Percentiles rank a stretch among this genome's conserved stretches.
Conservation (phyloP, 2,329 filamentous ascomycete species). For the Sodiomyces alkalinus region DNA sequence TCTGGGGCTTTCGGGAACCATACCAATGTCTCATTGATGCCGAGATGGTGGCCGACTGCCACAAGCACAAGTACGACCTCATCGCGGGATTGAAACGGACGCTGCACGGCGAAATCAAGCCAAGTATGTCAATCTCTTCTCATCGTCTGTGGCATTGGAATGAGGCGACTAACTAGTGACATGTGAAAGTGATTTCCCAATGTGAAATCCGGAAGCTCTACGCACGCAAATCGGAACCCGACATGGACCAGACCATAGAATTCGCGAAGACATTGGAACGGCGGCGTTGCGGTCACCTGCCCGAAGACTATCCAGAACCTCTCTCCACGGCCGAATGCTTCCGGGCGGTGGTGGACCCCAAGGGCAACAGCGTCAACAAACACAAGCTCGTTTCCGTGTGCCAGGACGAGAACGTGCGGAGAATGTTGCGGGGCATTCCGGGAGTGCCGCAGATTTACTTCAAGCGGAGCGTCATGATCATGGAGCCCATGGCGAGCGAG, state of each 20-base stretch:
- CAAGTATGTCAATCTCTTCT: constrained; percentile 39
- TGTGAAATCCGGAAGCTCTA: constrained; percentile 72
- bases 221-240: constrained; percentile 38
- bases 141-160: no score
- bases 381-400: constrained; percentile 66
- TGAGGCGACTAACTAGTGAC: not conserved
- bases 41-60: constrained; percentile 67
- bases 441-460: constrained; percentile 70
- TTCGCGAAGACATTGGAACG: constrained; percentile 57
- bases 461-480: constrained; percentile 57
- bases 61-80: constrained; percentile 82
- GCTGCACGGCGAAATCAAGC: constrained; percentile 76
- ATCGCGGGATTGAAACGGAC: constrained; percentile 60
- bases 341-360: constrained; percentile 62
- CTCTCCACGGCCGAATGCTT: constrained; percentile 57
- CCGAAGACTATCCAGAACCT: constrained; percentile 54
- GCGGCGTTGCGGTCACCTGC: constrained; percentile 63
- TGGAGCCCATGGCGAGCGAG: constrained; percentile 56
- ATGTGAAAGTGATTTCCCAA: constrained; percentile 62
- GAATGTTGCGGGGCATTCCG: constrained; percentile 47
- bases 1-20: constrained; percentile 82
- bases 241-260: constrained; percentile 47
- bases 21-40: constrained; percentile 89
- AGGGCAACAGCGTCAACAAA: constrained; percentile 56
- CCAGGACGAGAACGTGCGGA: constrained; percentile 51